Base-by-base conservation (phyloP, 805 yeast genomes). In the Maudiozyma bulderi region DNA sequence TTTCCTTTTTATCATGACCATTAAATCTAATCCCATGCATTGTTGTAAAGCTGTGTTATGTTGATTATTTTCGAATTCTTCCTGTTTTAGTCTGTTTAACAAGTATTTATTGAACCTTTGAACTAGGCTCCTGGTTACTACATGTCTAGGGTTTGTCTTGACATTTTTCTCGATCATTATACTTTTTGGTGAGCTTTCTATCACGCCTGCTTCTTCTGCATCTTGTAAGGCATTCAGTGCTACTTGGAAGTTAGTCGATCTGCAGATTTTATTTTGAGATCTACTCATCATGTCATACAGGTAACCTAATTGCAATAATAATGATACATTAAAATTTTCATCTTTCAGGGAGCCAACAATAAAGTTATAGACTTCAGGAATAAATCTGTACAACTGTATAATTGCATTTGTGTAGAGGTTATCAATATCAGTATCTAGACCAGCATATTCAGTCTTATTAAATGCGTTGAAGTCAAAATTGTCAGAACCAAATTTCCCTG, bases 381-480 rank as follows among this genome's bases (percentile, higher is more conserved):
- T 78, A 69, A 82, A 86, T 43, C 95, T 72, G 66, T 84, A 86
- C 8, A 91, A 61, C 62, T 93, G 97, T 6, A 93, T 55, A 30
- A 89, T 65, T 0, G 95, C 73, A 63, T 93, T 93, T 51, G 84
- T 78, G 58, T 81, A 82, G 0, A 93, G 76, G 57, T 86, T 86
- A 47, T 84, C 86, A 9, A 84, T 75, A 59, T 89, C 93, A 8
- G 89, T 83, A 64, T 93, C 98, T n/a, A 91, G 71, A 0, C 98
- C 97, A 1, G 97, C 79, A 48, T 72, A 82, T 1, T 60, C 52
- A 0, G 97, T 85, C 39, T 73, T 73, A 61, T 91, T 91, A 70
- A 84, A 91, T 57, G 81, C 84, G 47, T 78, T 82, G 62, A 93
- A 91, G 68, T 91, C 96, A 67, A 93, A 93, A 64, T 89, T 96